Evolutionary conservation across 192 early-diverging fungal genomes (phyloP).

Genomic region (Nowakowskiella sp.): DNA sequence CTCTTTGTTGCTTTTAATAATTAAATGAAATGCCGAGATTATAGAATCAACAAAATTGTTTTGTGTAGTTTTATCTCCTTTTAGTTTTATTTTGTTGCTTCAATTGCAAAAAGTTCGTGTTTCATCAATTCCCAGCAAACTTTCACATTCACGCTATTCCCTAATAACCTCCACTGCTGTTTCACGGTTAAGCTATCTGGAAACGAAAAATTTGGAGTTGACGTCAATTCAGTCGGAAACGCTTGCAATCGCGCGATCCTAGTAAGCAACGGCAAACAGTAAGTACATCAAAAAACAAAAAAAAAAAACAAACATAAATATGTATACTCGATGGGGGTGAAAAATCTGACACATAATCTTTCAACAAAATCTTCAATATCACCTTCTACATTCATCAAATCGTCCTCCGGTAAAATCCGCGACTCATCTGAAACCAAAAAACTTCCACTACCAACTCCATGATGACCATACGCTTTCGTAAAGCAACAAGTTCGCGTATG

Average conservation of each 20-base stretch:
- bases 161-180: constrained; percentile 79
- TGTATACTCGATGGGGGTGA: constrained; percentile 59
- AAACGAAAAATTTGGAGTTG: constrained; percentile 51
- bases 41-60: too few relatives aligned
- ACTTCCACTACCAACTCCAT: constrained; percentile 69
- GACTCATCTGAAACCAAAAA: constrained; percentile 32
- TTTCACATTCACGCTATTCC: constrained; percentile 83
- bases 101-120: constrained; percentile 13
- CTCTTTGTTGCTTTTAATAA: too few relatives aligned
- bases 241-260: constrained; percentile 67
- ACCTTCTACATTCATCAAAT: background rate
- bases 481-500: constrained; percentile 28
- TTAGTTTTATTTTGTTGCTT: too few relatives aligned
- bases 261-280: too few relatives aligned
- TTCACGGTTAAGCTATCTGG: constrained; percentile 53
- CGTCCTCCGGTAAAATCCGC: background rate
- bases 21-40: too few relatives aligned
- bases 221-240: constrained; percentile 51
- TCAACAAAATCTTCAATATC: constrained; percentile 64
- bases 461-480: constrained; percentile 78
- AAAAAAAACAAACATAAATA: background rate
- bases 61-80: too few relatives aligned
- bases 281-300: too few relatives aligned
- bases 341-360: constrained; percentile 65
- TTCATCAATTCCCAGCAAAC: constrained; percentile 71